phyloP scores from a whole-genome alignment of 192 early-diverging fungal species.

The Backusella luteola region DNA sequence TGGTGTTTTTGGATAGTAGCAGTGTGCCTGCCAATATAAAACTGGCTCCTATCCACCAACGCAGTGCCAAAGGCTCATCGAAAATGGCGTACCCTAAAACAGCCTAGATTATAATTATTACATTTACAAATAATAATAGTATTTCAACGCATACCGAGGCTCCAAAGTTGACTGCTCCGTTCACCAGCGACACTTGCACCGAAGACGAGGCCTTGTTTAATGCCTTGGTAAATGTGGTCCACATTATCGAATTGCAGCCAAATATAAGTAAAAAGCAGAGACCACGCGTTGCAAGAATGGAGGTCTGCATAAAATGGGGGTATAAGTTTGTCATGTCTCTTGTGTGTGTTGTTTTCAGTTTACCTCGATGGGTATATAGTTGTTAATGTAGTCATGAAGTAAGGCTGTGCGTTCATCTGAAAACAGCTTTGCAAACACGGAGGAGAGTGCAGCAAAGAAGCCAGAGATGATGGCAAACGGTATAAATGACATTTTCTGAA shows the following conservation, averaged over 20 bases:
- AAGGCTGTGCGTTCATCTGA: constrained; percentile 51
- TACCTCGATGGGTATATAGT: constrained; percentile 23
- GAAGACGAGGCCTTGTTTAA: constrained; percentile 73
- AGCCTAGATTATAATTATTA: constrained; percentile 61
- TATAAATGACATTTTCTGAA: constrained; percentile 33
- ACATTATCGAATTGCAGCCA: constrained; percentile 80
- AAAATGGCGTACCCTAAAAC: constrained; percentile 72
- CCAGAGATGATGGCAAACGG: constrained; percentile 62
- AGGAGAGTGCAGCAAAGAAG: constrained; percentile 71
- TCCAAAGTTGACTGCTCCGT: constrained; percentile 77
- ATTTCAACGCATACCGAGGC: constrained; percentile 44
- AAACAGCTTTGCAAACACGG: constrained; percentile 80
- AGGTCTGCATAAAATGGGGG: background rate
- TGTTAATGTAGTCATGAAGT: constrained; percentile 19
- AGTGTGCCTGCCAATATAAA: constrained; percentile 69
- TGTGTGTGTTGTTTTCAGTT: background rate
- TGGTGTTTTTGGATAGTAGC: constrained; percentile 14
- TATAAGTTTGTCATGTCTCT: no score
- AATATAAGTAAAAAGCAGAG: constrained; percentile 61
- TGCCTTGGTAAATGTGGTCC: constrained; percentile 85
- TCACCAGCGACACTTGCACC: constrained; percentile 72
- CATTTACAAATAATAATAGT: background rate
- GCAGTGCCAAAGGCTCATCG: constrained; percentile 64
- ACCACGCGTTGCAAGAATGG: constrained; percentile 39
- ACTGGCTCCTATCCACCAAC: constrained; percentile 86